Conservation (phyloP, 257 asterid species). For the Nicotiana otophora region DNA sequence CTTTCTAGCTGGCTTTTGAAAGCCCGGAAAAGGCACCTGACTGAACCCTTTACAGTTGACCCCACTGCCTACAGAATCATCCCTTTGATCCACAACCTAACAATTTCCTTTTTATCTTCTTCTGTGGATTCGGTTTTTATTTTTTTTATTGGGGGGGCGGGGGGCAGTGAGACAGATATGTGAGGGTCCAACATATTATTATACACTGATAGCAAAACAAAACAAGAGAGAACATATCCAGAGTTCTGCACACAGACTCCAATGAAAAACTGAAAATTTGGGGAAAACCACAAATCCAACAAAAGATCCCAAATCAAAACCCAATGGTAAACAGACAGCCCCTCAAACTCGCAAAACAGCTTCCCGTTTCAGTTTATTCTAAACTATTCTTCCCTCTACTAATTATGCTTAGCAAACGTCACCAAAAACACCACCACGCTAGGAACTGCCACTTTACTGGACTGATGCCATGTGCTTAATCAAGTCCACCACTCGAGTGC, state of each 20-base stretch:
- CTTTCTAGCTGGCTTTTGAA: no score
- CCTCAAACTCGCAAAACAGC: not conserved
- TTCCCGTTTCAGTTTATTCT: not conserved
- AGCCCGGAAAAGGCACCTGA: no score
- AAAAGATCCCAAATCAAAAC: not conserved
- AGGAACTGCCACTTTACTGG: not conserved
- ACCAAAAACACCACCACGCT: not conserved
- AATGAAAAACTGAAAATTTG: not conserved
- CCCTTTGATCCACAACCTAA: no score
- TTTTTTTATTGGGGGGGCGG: no score
- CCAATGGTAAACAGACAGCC: not conserved
- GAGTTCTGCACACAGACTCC: not conserved
- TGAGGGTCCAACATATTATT: no score
- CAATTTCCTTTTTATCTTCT: no score
- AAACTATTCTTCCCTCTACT: not conserved
- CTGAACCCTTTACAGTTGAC: no score
- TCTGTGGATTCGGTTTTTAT: no score
- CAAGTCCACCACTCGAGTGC: conserved; percentile 74
- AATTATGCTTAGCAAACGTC: not conserved
- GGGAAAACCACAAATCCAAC: not conserved
- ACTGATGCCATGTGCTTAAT: conserved; percentile 56
- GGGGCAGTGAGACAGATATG: no score
- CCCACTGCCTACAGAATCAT: no score
- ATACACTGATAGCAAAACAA: conserved; percentile 1
- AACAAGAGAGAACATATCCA: not conserved